Evolutionary conservation across 2,329 filamentous ascomycete genomes (phyloP).

Genomic region (Graphilbum fragrans): DNA sequence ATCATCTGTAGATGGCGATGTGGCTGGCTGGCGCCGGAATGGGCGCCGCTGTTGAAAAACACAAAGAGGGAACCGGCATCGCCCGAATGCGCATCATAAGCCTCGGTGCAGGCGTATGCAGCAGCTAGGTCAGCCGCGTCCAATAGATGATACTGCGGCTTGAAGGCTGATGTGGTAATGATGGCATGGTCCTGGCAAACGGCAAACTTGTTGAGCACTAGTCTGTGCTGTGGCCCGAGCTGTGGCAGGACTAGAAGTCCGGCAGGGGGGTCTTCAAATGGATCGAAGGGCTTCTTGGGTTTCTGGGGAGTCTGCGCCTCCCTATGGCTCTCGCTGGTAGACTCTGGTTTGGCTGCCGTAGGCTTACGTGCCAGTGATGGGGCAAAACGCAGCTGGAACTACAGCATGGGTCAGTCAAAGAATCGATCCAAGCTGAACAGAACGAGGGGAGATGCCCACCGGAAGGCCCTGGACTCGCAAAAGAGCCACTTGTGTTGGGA

Average conservation of each 20-base stretch:
- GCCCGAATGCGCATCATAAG: slow-evolving; percentile 27
- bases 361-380: slow-evolving; percentile 58
- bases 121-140: slow-evolving; percentile 48
- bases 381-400: slow-evolving; percentile 66
- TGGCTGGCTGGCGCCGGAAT: slow-evolving; percentile 60
- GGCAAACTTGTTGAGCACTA: slow-evolving; percentile 67
- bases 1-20: slow-evolving; percentile 64
- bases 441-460: slow-evolving; percentile 20
- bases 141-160: slow-evolving; percentile 52
- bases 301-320: slow-evolving; percentile 11
- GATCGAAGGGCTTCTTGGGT: slow-evolving; percentile 31
- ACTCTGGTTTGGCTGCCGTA: slow-evolving; percentile 29
- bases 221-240: slow-evolving; percentile 32
- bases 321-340: too few species aligned
- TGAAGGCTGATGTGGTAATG: slow-evolving; percentile 51
- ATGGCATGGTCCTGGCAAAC: slow-evolving; percentile 62
- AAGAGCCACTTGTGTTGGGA: slow-evolving; percentile 39
- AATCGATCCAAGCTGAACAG: background rate
- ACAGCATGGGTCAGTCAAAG: background rate
- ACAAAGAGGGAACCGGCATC: slow-evolving; percentile 36
- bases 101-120: slow-evolving; percentile 48
- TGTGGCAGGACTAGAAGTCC: slow-evolving; percentile 43
- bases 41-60: slow-evolving; percentile 58
- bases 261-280: slow-evolving; percentile 48
- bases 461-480: slow-evolving; percentile 29